Evolutionary conservation across 768 basidiomycete species (phyloP).

Genomic region (Termitomyces sp.): DNA sequence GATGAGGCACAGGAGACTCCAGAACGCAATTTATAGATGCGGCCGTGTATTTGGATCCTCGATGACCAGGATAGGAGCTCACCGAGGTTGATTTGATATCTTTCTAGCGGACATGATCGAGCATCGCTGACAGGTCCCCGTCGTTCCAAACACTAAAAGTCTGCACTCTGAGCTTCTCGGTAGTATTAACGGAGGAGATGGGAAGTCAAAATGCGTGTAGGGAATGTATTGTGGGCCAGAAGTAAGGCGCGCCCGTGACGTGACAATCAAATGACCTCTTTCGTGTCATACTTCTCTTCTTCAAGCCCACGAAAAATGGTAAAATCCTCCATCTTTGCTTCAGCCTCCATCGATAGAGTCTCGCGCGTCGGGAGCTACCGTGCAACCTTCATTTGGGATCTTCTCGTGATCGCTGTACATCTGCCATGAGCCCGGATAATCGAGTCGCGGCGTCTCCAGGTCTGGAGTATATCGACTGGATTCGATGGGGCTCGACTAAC

Average conservation of each 20-base stretch:
- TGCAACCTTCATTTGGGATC: constrained; percentile 1
- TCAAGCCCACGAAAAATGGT: constrained; percentile 2
- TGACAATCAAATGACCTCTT: constrained; percentile 9
- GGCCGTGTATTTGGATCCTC: constrained; percentile 1
- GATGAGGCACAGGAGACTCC: constrained; percentile 11
- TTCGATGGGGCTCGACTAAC: background rate
- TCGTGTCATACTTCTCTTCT: constrained; percentile 1
- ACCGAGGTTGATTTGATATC: constrained; percentile 8
- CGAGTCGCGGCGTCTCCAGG: background rate
- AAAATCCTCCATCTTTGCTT: background rate
- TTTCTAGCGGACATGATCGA: constrained; percentile 6
- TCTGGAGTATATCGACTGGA: background rate
- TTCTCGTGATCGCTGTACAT: background rate
- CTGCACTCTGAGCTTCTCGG: constrained; percentile 10
- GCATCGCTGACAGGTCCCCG: constrained; percentile 10
- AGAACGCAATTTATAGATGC: constrained; percentile 7
- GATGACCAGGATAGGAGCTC: constrained; percentile 14
- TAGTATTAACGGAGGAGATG: constrained; percentile 4
- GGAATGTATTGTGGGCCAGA: constrained; percentile 4
- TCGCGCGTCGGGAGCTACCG: constrained; percentile 1
- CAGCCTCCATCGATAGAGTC: constrained; percentile 3
- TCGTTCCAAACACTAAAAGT: constrained; percentile 1
- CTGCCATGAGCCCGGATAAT: background rate
- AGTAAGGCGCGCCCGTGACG: constrained; percentile 13
- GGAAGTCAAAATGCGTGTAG: background rate